These are phyloP conservation scores for Fusarium chlamydosporum DNA, from an alignment of 2,329 filamentous ascomycete species.

Conservation along the genomic window DNA sequence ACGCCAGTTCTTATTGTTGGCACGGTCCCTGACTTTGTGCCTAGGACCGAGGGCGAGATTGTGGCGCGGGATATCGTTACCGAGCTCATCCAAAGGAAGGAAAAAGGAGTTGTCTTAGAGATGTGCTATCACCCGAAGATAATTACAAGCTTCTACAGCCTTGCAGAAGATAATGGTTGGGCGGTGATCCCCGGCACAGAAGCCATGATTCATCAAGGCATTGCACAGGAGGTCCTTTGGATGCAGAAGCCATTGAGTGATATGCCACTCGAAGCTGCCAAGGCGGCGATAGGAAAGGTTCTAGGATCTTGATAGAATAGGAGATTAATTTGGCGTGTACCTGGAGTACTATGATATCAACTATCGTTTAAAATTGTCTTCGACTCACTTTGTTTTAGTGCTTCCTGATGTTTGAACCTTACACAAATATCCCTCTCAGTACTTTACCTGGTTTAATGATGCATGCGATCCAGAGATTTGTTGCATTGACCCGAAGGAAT, in stretches of 20 bases:
- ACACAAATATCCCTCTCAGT: too few species aligned
- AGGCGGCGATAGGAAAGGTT: background rate
- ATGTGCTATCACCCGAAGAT: constrained; percentile 11
- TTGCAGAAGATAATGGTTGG: constrained; percentile 5
- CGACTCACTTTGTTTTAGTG: too few species aligned
- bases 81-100: background rate
- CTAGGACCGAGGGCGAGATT: constrained; percentile 1
- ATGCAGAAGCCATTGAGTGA: constrained; percentile 2
- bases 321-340: too few species aligned
- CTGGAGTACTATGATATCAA: background rate
- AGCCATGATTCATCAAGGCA: constrained; percentile 1
- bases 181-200: background rate
- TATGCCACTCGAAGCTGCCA: constrained; percentile 11
- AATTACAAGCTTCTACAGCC: constrained; percentile 2
- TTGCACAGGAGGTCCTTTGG: constrained; percentile 7
- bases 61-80: background rate
- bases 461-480: background rate
- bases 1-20: background rate
- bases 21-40: background rate
- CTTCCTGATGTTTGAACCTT: too few species aligned
- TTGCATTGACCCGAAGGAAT: background rate
- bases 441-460: background rate
- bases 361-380: too few species aligned
- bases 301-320: background rate
- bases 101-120: constrained; percentile 2